phyloP scores from a whole-genome alignment of 352 stramenopile species.

The Phytophthora constricta region DNA sequence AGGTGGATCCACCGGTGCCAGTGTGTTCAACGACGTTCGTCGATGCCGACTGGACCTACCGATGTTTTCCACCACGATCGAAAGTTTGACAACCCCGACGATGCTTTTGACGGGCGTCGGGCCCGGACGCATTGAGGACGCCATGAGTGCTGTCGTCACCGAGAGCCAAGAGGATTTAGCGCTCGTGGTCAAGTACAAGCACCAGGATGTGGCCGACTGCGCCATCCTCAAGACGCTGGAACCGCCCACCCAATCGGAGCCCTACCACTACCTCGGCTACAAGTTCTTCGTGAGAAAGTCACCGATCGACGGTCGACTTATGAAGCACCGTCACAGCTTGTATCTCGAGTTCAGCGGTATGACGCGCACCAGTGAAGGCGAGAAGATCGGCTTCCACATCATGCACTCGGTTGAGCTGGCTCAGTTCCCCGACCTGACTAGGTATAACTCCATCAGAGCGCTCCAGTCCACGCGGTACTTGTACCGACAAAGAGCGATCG shows the following conservation, averaged over 20 bases:
- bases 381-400: slow-evolving; percentile 70
- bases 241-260: slow-evolving; percentile 43
- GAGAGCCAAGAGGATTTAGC: slow-evolving; percentile 63
- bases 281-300: slow-evolving; percentile 72
- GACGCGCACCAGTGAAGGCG: slow-evolving; percentile 43
- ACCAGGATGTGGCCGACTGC: slow-evolving; percentile 70
- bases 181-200: slow-evolving; percentile 60
- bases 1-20: slow-evolving; percentile 30
- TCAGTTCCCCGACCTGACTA: slow-evolving; percentile 53
- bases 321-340: slow-evolving; percentile 64
- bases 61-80: slow-evolving; percentile 34
- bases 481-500: slow-evolving; percentile 58
- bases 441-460: slow-evolving; percentile 62
- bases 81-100: slow-evolving; percentile 36
- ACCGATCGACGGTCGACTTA: slow-evolving; percentile 43
- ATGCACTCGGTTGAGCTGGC: slow-evolving; percentile 74
- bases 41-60: slow-evolving; percentile 42
- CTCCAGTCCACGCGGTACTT: slow-evolving; percentile 61
- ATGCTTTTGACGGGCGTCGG: slow-evolving; percentile 60
- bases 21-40: slow-evolving; percentile 30
- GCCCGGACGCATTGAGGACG: slow-evolving; percentile 58
- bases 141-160: slow-evolving; percentile 60
- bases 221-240: slow-evolving; percentile 67
- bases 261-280: slow-evolving; percentile 71
- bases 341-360: slow-evolving; percentile 67